phyloP scores from a whole-genome alignment of 2,329 filamentous ascomycete genomes.

The Colletotrichum sp. region DNA sequence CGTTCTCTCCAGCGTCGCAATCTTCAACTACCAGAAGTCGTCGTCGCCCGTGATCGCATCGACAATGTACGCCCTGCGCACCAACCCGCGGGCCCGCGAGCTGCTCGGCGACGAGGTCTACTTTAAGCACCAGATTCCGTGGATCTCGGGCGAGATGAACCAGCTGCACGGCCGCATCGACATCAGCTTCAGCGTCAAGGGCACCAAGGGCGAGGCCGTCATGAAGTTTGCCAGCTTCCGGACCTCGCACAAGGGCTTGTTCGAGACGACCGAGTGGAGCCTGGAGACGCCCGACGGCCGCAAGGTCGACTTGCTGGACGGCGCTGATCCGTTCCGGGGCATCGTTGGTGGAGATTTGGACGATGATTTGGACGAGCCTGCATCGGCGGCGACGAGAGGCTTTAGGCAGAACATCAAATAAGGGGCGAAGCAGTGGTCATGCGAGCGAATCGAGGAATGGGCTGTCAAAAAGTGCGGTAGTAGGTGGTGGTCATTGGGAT shows the following conservation, averaged over 20 bases:
- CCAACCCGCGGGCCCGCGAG: slow-evolving; percentile 74
- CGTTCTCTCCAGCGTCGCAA: slow-evolving; percentile 75
- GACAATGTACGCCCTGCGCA: slow-evolving; percentile 90
- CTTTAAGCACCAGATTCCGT: slow-evolving; percentile 79
- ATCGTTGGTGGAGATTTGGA: slow-evolving; percentile 39
- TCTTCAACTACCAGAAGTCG: slow-evolving; percentile 99
- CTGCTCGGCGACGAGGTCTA: slow-evolving; percentile 87
- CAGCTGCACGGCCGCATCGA: slow-evolving; percentile 91
- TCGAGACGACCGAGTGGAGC: slow-evolving; percentile 91
- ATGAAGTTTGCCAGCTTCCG: slow-evolving; percentile 84
- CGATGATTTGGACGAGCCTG: slow-evolving; percentile 32
- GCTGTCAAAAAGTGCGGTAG: background rate
- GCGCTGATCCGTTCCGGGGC: slow-evolving; percentile 70
- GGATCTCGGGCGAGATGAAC: slow-evolving; percentile 88
- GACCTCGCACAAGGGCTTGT: slow-evolving; percentile 64
- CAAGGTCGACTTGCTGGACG: slow-evolving; percentile 76
- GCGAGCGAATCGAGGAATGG: background rate
- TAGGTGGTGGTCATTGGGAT: background rate
- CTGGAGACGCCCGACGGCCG: slow-evolving; percentile 68
- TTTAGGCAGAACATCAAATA: slow-evolving; percentile 53
- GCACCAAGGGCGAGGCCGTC: slow-evolving; percentile 70
- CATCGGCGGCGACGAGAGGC: slow-evolving; percentile 43
- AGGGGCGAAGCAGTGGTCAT: background rate
- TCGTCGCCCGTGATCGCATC: slow-evolving; percentile 86
- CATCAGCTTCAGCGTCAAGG: slow-evolving; percentile 86